Evolutionary conservation across 1,284 basidiomycete species (phyloP), one percentile per base, ranked within the genome.

Genomic region (Leccinum fuscescens): DNA sequence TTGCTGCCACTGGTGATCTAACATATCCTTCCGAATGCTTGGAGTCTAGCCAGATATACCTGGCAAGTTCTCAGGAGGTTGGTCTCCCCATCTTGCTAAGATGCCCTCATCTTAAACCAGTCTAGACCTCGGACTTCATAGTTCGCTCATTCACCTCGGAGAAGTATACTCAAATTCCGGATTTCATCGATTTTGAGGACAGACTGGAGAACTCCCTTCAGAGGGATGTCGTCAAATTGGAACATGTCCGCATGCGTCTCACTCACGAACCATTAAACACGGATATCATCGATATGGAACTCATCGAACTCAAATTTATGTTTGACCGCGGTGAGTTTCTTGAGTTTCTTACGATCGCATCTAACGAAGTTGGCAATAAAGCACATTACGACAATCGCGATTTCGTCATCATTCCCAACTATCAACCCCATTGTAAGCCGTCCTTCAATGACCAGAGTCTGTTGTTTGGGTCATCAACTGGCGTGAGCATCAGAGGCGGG

Each of bases 381-480:
- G 88, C 79, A 58, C 89, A 92, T 63, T 80, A 87, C 60, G 92
- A 94, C 72, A 94, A 94, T 72, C 86, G 92, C 8, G 93, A 94
- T 74, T 88, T 88, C 66, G 79, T 80, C 51, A 86, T 93, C 58
- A 76, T 94, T n/a, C 83, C 88, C 9, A 86, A 86, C 70, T 90
- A 91, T 67, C 92, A 94, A 68, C 89, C 89, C 1, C 76, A 71
- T 44, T 71, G 68, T 39, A 77, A 76, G 20, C 70, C 76, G 11
- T 77, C 79, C 3, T 80, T 92, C 60, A 80, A 86, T 64, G 75
- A 85, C 52, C 89, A 92, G 69, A 92, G 88, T 0, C 72, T 83
- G 17, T 74, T 92, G 27, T 85, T 92, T 55, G 81, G 78, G 24
- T 84, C 81, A 57, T 75, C 78, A 27, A 82, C 85, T 66, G 86